phyloP scores from a whole-genome alignment of 495 filamentous ascomycete genomes.

The Daldinia bambusicola region DNA sequence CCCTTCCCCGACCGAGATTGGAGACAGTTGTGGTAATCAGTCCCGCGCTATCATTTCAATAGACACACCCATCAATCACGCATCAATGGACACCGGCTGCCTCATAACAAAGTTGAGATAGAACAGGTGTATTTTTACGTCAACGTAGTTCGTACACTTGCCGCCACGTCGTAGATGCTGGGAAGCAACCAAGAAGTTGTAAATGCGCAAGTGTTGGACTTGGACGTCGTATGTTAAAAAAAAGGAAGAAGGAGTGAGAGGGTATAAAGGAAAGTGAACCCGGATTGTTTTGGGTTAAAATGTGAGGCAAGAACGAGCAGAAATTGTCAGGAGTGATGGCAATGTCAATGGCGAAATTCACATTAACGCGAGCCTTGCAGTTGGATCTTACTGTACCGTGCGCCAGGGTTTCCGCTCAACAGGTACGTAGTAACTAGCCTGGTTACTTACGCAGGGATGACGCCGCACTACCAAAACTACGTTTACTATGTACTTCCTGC shows the following conservation, averaged over 20 bases:
- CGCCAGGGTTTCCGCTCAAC: not conserved
- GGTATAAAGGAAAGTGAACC: not conserved
- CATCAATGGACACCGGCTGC: not conserved
- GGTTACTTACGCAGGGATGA: constrained; percentile 29
- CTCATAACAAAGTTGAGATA: not conserved
- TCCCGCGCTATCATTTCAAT: constrained; percentile 10
- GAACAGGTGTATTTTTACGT: not conserved
- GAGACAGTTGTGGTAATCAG: not conserved
- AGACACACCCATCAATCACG: not conserved
- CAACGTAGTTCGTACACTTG: not conserved
- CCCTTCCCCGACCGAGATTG: constrained; percentile 1
- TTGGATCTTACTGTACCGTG: constrained; percentile 18
- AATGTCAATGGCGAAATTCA: constrained; percentile 26
- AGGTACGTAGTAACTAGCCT: not conserved
- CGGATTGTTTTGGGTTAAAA: not conserved
- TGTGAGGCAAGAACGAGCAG: not conserved
- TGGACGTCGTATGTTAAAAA: not conserved
- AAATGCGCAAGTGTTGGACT: not conserved
- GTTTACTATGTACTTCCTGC: too few species aligned
- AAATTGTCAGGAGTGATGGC: not conserved
- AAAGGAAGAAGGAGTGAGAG: not conserved
- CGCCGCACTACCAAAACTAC: constrained; percentile 24
- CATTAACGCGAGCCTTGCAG: constrained; percentile 25
- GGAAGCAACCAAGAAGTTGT: not conserved
- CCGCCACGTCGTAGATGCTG: not conserved